phyloP scores from a whole-genome alignment of 495 filamentous ascomycete species.

The Hypomontagnella monticulosa region DNA sequence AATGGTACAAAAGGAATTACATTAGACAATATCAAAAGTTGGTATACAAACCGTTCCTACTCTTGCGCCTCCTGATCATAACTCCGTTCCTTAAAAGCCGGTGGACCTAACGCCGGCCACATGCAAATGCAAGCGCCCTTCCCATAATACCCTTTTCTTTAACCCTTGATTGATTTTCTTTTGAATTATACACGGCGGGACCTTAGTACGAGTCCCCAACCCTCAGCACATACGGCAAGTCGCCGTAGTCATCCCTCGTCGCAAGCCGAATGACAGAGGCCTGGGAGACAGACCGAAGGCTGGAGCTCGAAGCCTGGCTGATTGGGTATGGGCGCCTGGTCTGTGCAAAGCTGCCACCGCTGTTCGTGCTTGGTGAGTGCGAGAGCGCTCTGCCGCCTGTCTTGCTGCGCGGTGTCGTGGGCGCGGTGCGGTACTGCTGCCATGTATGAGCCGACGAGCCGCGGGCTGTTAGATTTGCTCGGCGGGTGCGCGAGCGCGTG shows the following conservation, averaged over 20 bases:
- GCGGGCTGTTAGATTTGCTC: conserved; percentile 35
- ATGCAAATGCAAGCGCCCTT: conserved; percentile 11
- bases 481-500: conserved; percentile 32
- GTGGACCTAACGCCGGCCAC: conserved; percentile 14
- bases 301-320: conserved; percentile 52
- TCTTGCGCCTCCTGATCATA: not conserved
- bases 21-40: conserved; percentile 28
- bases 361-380: conserved; percentile 49
- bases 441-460: conserved; percentile 52
- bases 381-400: conserved; percentile 35
- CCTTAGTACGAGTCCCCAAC: conserved; percentile 32
- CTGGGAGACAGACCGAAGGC: conserved; percentile 49
- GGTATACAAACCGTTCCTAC: conserved; percentile 19
- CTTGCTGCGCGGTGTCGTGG: conserved; percentile 60
- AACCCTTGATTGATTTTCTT: not conserved
- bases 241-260: conserved; percentile 46
- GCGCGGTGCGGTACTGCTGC: conserved; percentile 59
- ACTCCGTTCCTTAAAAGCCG: not conserved
- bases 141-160: conserved; percentile 2
- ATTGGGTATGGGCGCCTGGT: conserved; percentile 51
- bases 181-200: not conserved
- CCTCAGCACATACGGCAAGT: conserved; percentile 56
- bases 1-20: conserved; percentile 4
- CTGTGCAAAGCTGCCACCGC: conserved; percentile 55
- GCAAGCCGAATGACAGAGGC: conserved; percentile 55